Base-by-base conservation (phyloP, 352 stramenopile genomes). In the Pythium brassicae region DNA sequence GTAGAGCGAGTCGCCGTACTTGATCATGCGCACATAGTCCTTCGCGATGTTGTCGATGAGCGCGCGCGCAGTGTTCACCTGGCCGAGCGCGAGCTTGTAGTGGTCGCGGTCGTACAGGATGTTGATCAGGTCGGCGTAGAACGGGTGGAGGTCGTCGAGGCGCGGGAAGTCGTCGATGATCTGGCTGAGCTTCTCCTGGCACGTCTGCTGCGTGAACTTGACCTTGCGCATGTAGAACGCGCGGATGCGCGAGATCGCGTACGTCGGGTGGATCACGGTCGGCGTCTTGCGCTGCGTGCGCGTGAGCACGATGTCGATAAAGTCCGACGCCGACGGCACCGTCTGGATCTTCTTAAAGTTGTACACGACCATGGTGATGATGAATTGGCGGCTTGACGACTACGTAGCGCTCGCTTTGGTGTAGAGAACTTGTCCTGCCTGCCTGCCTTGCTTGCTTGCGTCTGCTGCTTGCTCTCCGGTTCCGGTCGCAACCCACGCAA, bases 341-440 rank as follows among this genome's bases (percentile, higher is more conserved):
- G 96, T 95, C 65, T 94, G 84, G 70, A 99, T 99, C 82, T 98
- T 98, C 79, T 99, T 99, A 72, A 99, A 99, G 86, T 99, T 99
- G 85, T 99, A 99, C 56, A 99, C 94, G 50, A 98, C 94, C 95
- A 98, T 99, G 63, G 39, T 47, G 27, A 45, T 52, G 39, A 57
- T 42, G 54, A n/a, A 22, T 20, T 40, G 25, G 14, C 37, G 39
- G 35, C 22, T 53, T 44, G n/a, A n/a, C n/a, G n/a, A n/a, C n/a
- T n/a, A n/a, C n/a, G 29, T 35, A 35, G 29, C 29, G 29, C 29
- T 35, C 14, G 32, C 32, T 37, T 37, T 37, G 8, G 2, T 37
- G 32, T 37, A 14, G 32, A 8, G 32, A 37, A 37, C 32, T 7
- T 45, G 20, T 22, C 23, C 40, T 12, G 34, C 42, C n/a, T 22